Evolutionary conservation across 441 rosid species (phyloP), one percentile per base, ranked within the genome.

Genomic region (Jatropha podagrica): DNA sequence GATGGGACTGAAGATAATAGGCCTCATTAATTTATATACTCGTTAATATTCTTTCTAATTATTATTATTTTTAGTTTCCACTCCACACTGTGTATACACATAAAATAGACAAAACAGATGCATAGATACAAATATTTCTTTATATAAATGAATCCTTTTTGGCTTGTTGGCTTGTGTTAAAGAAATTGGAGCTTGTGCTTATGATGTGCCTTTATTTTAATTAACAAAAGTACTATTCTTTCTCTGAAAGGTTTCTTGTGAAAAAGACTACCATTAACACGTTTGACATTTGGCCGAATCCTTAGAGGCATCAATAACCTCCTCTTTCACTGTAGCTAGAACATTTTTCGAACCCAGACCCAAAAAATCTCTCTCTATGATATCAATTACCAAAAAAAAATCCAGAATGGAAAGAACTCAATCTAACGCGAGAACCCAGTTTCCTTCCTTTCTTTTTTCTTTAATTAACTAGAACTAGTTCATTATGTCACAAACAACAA

Each of bases 281-380:
- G 7, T 41, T 41, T 41, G 51, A 40, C 48, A 12, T 23, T 42
- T 42, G 65, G 23, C 23, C 59, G 88, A 85, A 74, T 77, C 90
- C 72, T 71, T 81, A 18, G 76, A 77, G 76, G 69, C 76, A 73
- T 87, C 89, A 71, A 80, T 63, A 18, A 80, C 46, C 63, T 86
- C 96, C 60, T 84, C 90, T 67, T 88, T 88, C 58, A 81, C 82
- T 44, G 86, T 77, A 49, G 81, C 72, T 49, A 85, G 81, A 81
- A 73, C 49, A 74, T 68, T 73, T 75, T 78, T 86, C 46, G 86
- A 83, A 65, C 81, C 88, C 75, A 91, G 40, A 20, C 92, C 91
- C 54, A 88, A 75, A 72, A 91, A 93, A 78, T 89, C 91, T 77
- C 88, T 85, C 86, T 88, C 96, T 94, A 91, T 83, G 17, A 72